Evolutionary conservation across 2,329 filamentous ascomycete species (phyloP).

Genomic region (Sclerotinia minor): DNA sequence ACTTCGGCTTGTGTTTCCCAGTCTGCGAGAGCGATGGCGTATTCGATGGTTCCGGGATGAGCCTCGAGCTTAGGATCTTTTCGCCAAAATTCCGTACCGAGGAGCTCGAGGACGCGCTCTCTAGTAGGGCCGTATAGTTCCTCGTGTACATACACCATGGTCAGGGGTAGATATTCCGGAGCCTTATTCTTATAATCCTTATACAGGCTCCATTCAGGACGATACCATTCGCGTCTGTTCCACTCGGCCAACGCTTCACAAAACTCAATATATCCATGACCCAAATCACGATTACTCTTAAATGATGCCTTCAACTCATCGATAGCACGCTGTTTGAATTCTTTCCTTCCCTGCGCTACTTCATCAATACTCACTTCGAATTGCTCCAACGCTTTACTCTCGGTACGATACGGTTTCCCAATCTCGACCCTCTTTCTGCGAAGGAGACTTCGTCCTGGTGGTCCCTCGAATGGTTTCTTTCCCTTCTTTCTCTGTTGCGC

Average conservation of each 20-base stretch:
- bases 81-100: constrained; percentile 1
- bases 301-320: neutral
- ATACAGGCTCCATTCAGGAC: neutral
- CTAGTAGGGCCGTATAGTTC: neutral
- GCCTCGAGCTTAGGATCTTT: neutral
- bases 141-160: neutral
- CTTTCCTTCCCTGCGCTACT: neutral
- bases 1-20: constrained; percentile 9
- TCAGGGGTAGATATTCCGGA: constrained; percentile 3
- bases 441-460: neutral
- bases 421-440: constrained; percentile 2
- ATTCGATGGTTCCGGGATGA: neutral
- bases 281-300: neutral
- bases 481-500: constrained; percentile 23
- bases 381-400: constrained; percentile 9
- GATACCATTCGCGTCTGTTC: neutral
- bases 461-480: constrained; percentile 7
- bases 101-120: neutral
- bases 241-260: neutral
- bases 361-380: neutral
- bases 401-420: neutral
- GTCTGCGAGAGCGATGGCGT: neutral
- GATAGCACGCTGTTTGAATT: neutral
- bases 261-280: constrained; percentile 15
- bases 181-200: constrained; percentile 12